Evolutionary conservation across 331 rosid genomes (phyloP), one percentile per base, ranked within the genome.

Genomic region (Malus hybrid): DNA sequence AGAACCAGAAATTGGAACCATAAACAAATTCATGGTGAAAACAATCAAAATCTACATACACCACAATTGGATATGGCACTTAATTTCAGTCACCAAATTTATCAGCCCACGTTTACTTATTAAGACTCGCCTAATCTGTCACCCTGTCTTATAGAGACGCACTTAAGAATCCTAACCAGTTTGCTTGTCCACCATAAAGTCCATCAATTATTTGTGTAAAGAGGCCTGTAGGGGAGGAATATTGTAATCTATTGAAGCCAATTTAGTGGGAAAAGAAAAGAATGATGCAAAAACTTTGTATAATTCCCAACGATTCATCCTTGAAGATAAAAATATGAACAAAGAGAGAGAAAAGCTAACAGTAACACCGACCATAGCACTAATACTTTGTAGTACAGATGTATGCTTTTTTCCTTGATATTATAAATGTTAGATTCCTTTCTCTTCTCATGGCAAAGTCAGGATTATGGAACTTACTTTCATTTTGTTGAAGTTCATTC

Each of bases 401-500:
- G 3, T 39, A 27, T 11, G 22, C 34, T 18, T 28, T 10, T 18
- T 34, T 52, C 31, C 7, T 57, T 57, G 5, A 4, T 59, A 59
- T 20, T 29, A 34, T 4, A 18, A 59, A 73, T 34, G 22, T 60
- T 22, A 14, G 57, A 31, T 13, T 71, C 50, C 44, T 72, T 66
- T 15, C 29, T 46, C 71, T 69, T 54, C 16, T 34, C 27, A 66
- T 62, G 65, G 59, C 11, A 73, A 48, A 1, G 55, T 64, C 46
- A 61, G 67, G 33, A 15, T 34, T 34, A 12, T 22, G 64, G 46
- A 79, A 81, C 98, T 88, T 79, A 92, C 97, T 85, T 92, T 94
- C 91, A 78, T 90, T 82, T 88, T 92, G 85, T 92, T 91, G 91
- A 92, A 92, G 75, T 94, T 89, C 91, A 90, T 77, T 86, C 70